A percentile compares a stretch with the other conserved stretches of the same genome.
Conservation (phyloP, 129 eudicot species). For the Lonicera japonica region DNA sequence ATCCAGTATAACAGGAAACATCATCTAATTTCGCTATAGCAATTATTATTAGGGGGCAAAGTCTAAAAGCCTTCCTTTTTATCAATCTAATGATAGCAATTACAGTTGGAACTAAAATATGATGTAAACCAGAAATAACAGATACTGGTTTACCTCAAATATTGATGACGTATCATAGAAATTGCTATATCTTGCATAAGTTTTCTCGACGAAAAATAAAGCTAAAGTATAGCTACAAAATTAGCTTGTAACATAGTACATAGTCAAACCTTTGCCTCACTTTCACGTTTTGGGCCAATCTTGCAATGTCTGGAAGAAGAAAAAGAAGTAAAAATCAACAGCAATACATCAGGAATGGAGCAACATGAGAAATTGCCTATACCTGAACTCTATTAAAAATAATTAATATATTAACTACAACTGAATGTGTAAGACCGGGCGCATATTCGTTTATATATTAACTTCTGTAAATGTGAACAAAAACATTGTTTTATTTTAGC, state of each 20-base stretch:
- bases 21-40: too few species aligned
- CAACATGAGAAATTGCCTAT: not conserved
- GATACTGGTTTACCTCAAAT: too few species aligned
- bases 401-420: not conserved
- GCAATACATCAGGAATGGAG: not conserved
- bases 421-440: too few species aligned
- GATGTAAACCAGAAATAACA: too few species aligned
- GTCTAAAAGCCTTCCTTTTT: too few species aligned
- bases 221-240: not conserved
- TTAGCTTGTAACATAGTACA: constrained; percentile 3
- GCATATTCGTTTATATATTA: not conserved
- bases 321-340: constrained; percentile 11
- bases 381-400: not conserved
- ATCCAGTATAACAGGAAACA: too few species aligned
- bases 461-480: not conserved
- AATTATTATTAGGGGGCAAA: too few species aligned
- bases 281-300: constrained; percentile 91
- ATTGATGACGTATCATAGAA: not conserved
- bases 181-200: not conserved
- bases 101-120: too few species aligned
- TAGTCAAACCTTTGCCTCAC: constrained; percentile 85
- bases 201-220: not conserved
- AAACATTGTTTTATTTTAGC: too few species aligned
- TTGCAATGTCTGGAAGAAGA: constrained; percentile 57
- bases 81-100: too few species aligned